phyloP scores from a whole-genome alignment of 768 basidiomycete species.

The Collybia mongolica region DNA sequence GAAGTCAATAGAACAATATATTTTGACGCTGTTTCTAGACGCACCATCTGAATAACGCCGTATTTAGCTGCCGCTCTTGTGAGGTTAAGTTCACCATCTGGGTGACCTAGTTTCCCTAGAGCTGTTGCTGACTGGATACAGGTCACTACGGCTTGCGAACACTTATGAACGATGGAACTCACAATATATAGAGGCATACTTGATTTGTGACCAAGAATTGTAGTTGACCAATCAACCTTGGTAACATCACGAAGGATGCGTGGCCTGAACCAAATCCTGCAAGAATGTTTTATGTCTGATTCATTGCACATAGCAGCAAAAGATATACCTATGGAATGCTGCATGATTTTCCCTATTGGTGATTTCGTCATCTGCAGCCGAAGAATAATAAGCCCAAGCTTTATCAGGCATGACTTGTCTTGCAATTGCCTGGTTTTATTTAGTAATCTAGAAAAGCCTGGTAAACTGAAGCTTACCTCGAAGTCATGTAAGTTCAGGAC shows the following conservation, averaged over 20 bases:
- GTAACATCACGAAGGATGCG: conserved; percentile 83
- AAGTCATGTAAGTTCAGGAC: conserved; percentile 94
- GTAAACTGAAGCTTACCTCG: conserved; percentile 50
- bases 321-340: conserved; percentile 78
- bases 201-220: conserved; percentile 72
- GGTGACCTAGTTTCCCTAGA: conserved; percentile 92
- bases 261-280: conserved; percentile 87
- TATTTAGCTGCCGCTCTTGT: conserved; percentile 88
- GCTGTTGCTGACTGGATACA: conserved; percentile 66
- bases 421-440: conserved; percentile 67
- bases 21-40: neutral
- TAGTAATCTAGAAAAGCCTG: neutral
- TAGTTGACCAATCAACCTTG: conserved; percentile 82
- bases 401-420: conserved; percentile 78
- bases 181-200: conserved; percentile 84
- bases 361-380: conserved; percentile 96
- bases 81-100: conserved; percentile 90
- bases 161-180: conserved; percentile 15
- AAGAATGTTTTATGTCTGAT: neutral
- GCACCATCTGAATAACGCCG: conserved; percentile 50
- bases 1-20: neutral
- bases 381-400: conserved; percentile 96
- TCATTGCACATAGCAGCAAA: neutral
- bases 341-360: conserved; percentile 87
- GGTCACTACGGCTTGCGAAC: neutral